Evolutionary conservation across 257 asterid genomes (phyloP).

Genomic region (Fraxinus anomala): DNA sequence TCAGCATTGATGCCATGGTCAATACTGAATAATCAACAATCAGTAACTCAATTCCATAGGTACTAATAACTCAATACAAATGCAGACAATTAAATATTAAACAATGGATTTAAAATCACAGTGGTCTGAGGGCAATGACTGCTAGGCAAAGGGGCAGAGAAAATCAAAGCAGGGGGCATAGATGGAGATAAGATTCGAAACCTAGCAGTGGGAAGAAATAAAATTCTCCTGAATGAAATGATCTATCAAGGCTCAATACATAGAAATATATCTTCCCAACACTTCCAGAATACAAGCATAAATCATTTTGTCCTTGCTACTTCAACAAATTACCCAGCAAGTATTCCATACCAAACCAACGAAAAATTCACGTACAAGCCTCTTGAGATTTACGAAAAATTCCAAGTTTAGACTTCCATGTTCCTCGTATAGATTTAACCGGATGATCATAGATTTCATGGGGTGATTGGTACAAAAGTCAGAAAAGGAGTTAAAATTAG

Average conservation of each 20-base stretch:
- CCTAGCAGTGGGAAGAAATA: not conserved
- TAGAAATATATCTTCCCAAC: not conserved
- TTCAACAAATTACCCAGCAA: not conserved
- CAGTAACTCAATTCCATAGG: slow-evolving; percentile 11
- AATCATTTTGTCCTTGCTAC: not conserved
- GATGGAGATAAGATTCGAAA: not conserved
- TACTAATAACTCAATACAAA: slow-evolving; percentile 1
- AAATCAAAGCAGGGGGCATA: not conserved
- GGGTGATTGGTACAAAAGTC: not conserved
- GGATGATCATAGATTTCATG: not conserved
- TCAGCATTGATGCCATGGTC: not conserved
- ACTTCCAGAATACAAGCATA: not conserved
- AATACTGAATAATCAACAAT: slow-evolving; percentile 8
- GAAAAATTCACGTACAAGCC: not conserved
- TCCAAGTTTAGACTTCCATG: not conserved
- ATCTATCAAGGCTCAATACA: not conserved
- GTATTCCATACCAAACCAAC: not conserved
- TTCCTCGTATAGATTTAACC: not conserved
- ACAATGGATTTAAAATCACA: not conserved
- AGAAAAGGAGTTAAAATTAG: not conserved
- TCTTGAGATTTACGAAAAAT: not conserved
- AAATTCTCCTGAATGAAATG: not conserved
- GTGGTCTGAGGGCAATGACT: not conserved
- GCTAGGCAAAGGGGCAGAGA: not conserved
- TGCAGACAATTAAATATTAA: not conserved